Conservation (phyloP, 179 eudicot species). For the Beta lomatogona region DNA sequence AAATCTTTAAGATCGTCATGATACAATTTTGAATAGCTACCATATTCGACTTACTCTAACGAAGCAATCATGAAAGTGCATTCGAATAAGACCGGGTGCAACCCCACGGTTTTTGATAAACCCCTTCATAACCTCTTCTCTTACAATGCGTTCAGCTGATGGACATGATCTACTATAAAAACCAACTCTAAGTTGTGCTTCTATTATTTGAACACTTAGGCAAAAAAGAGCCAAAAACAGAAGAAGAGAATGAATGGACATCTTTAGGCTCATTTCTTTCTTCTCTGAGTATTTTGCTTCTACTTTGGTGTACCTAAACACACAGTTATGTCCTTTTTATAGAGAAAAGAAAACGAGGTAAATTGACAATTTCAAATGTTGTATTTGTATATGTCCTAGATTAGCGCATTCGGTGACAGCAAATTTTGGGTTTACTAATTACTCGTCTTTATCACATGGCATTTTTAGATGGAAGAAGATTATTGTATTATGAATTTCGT, state of each 20-base stretch:
- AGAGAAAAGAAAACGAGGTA: not conserved
- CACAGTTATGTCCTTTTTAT: conserved; percentile 27
- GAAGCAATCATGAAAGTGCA: conserved; percentile 94
- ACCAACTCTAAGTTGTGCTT: conserved; percentile 62
- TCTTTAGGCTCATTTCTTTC: conserved; percentile 21
- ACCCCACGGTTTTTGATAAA: conserved; percentile 49
- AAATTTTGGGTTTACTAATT: not conserved
- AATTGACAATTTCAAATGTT: not conserved
- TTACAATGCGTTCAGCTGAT: conserved; percentile 51
- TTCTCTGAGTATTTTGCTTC: not conserved
- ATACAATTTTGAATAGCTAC: no score
- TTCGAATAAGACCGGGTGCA: conserved; percentile 70
- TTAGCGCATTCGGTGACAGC: conserved; percentile 14
- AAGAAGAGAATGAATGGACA: conserved; percentile 18
- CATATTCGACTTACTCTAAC: conserved; percentile 57
- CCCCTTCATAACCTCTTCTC: conserved; percentile 46
- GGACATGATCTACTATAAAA: conserved; percentile 50
- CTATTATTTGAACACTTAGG: conserved; percentile 22
- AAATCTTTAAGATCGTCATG: not conserved
- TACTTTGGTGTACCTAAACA: not conserved
- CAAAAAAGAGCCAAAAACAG: conserved; percentile 28
- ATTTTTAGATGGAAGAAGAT: not conserved
- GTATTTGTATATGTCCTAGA: no score
- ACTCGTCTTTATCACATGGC: not conserved
- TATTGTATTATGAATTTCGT: conserved; percentile 31